These are phyloP conservation scores for Medicago ruthenica DNA, from an alignment of 306 rosid genomes.

Conservation along the genomic window DNA sequence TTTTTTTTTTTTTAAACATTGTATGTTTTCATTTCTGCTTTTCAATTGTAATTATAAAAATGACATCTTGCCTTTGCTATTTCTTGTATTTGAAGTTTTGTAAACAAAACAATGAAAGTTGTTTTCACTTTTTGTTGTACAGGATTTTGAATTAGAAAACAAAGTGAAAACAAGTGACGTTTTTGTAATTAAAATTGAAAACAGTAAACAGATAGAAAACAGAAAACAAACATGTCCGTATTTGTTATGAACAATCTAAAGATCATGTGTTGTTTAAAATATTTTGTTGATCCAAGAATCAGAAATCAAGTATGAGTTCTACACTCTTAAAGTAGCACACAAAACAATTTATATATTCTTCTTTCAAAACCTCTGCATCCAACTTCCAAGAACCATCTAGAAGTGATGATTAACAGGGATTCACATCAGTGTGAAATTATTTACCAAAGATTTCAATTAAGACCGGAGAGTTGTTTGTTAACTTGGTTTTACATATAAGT, in stretches of 20 bases:
- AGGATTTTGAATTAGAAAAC: neutral
- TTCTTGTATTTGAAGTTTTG: neutral
- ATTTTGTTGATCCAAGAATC: neutral
- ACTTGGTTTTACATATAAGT: neutral
- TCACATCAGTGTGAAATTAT: slow-evolving; percentile 17
- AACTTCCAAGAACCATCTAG: neutral
- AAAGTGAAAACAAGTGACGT: slow-evolving; percentile 3
- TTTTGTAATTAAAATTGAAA: neutral
- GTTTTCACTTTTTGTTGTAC: neutral
- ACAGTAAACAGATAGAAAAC: neutral
- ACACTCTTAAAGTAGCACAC: neutral
- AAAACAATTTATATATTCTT: neutral
- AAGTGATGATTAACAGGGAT: slow-evolving; percentile 10
- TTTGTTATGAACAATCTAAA: neutral
- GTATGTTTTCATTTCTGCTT: neutral
- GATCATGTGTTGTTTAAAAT: neutral
- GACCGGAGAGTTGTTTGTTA: neutral
- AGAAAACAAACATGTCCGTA: neutral
- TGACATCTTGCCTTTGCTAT: neutral
- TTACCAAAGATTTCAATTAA: neutral
- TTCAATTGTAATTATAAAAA: neutral
- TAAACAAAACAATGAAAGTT: neutral
- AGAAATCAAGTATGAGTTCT: neutral
- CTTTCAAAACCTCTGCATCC: slow-evolving; percentile 18
- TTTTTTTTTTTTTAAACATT: neutral